phyloP scores from a whole-genome alignment of 805 yeast species.

The Yarrowia phangngaensis region DNA sequence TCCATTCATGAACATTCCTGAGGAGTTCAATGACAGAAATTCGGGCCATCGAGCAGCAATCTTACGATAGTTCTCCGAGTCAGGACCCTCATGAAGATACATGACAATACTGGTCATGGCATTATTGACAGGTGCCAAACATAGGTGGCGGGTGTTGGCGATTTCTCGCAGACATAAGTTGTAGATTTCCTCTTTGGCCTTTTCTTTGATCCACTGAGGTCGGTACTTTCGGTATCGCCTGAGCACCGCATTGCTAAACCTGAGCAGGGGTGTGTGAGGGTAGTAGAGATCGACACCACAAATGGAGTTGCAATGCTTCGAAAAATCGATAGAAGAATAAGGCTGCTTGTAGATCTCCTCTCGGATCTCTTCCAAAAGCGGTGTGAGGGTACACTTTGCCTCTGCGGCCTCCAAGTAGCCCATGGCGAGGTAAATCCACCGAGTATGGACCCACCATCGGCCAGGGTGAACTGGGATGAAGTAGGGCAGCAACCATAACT shows the following conservation, averaged over 20 bases:
- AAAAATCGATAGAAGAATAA: conserved; percentile 64
- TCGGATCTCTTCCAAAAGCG: conserved; percentile 63
- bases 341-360: conserved; percentile 69
- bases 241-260: conserved; percentile 57
- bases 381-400: conserved; percentile 56
- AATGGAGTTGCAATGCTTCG: conserved; percentile 70
- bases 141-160: conserved; percentile 69
- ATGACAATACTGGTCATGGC: conserved; percentile 78
- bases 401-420: conserved; percentile 68
- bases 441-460: conserved; percentile 98
- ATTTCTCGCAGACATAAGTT: conserved; percentile 69
- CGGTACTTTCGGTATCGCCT: conserved; percentile 66
- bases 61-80: conserved; percentile 56
- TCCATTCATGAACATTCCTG: conserved; percentile 92
- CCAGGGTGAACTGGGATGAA: conserved; percentile 84
- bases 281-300: conserved; percentile 91
- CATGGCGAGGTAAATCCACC: conserved; percentile 84
- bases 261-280: conserved; percentile 73
- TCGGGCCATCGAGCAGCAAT: conserved; percentile 65
- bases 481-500: conserved; percentile 84
- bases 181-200: conserved; percentile 52
- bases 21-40: conserved; percentile 75
- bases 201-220: conserved; percentile 65
- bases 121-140: conserved; percentile 91
- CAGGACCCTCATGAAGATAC: conserved; percentile 62